Percentiles rank a stretch among this genome's conserved stretches.
Evolutionary conservation across 2,329 filamentous ascomycete species (phyloP).

Genomic region (Bipolaris gigantea): DNA sequence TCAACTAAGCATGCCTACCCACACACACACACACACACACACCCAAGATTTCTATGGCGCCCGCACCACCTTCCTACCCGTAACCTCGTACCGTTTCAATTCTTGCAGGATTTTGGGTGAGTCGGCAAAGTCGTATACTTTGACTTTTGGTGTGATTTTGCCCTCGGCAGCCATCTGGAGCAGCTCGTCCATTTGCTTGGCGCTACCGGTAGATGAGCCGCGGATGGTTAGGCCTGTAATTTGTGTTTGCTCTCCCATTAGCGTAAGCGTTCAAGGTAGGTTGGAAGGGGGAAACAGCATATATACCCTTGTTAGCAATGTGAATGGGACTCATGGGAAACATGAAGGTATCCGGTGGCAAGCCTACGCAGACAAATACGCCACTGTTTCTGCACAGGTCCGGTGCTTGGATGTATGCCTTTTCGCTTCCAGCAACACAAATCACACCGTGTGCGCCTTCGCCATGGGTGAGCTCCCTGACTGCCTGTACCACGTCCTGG

Average conservation of each 20-base stretch:
- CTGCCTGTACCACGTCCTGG: constrained; percentile 46
- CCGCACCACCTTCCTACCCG: constrained; percentile 42
- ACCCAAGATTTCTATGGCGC: constrained; percentile 18
- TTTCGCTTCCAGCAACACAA: constrained; percentile 51
- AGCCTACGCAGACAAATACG: constrained; percentile 53
- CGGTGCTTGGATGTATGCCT: constrained; percentile 50
- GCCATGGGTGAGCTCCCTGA: constrained; percentile 46
- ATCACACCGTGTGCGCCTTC: constrained; percentile 53
- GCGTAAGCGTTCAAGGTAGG: not conserved
- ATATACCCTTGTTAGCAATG: constrained; percentile 50
- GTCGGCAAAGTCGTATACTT: constrained; percentile 42
- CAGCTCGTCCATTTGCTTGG: constrained; percentile 51
- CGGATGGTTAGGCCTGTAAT: constrained; percentile 49
- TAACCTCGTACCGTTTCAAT: constrained; percentile 40
- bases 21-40: no score
- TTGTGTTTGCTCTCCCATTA: constrained; percentile 1
- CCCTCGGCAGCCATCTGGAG: constrained; percentile 49
- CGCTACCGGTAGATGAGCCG: constrained; percentile 52
- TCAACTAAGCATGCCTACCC: not conserved
- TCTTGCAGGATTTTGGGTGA: constrained; percentile 42
- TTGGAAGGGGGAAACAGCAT: not conserved
- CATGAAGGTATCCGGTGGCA: constrained; percentile 49
- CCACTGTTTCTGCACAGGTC: constrained; percentile 50
- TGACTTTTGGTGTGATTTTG: constrained; percentile 46
- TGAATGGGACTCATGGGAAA: constrained; percentile 52